Conservation (phyloP, 306 rosid genomes). For the Castanea sativa region DNA sequence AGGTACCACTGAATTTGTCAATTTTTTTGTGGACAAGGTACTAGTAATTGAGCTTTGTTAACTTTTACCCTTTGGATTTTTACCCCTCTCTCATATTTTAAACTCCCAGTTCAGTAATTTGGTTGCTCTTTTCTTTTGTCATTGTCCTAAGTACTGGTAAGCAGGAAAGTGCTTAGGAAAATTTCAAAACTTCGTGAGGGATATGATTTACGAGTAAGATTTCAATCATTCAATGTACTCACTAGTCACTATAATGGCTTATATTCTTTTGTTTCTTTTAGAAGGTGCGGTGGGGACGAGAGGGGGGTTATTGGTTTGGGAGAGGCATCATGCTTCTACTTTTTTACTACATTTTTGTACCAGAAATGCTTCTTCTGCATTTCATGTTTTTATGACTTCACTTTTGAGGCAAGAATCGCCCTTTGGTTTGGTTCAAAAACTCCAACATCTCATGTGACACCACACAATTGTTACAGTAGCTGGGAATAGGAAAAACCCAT, state of each 20-base stretch:
- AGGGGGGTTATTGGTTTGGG: not conserved
- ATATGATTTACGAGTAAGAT: conserved; percentile 15
- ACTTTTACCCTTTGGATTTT: conserved; percentile 10
- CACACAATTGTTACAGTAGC: not conserved
- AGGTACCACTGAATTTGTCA: not conserved
- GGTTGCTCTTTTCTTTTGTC: conserved; percentile 5
- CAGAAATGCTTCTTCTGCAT: not conserved
- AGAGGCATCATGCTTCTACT: not conserved
- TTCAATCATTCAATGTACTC: conserved; percentile 8
- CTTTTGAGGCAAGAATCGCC: not conserved
- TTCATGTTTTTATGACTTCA: not conserved
- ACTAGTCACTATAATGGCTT: not conserved
- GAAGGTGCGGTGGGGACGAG: not conserved
- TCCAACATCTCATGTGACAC: not conserved
- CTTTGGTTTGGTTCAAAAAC: not conserved
- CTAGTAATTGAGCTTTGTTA: not conserved
- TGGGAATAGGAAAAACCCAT: not conserved
- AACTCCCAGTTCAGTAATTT: not conserved
- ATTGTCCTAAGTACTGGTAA: not conserved
- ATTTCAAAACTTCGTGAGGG: not conserved
- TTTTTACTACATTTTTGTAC: not conserved
- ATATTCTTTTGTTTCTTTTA: not conserved
- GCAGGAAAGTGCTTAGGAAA: conserved; percentile 16
- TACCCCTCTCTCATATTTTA: not conserved
- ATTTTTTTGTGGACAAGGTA: not conserved